Conservation (phyloP, 2,329 filamentous ascomycete genomes). For the Aspergillus flavus region DNA sequence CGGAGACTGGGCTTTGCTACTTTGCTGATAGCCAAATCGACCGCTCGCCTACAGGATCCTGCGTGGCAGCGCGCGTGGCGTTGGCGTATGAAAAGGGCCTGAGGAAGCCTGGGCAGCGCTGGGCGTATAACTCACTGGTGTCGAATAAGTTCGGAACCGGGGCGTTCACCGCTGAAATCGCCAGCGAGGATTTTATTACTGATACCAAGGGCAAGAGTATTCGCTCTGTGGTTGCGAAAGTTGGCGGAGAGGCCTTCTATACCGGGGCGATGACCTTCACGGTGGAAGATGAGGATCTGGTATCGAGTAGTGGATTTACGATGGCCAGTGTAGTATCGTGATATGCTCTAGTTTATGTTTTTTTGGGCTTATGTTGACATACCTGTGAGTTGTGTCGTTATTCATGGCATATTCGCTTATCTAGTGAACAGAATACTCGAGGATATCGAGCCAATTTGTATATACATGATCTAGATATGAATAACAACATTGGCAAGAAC, state of each 20-base stretch:
- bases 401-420: not conserved
- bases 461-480: not conserved
- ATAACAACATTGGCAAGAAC: not conserved
- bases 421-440: not conserved
- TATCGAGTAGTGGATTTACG: constrained; percentile 24
- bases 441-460: not conserved
- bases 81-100: constrained; percentile 36
- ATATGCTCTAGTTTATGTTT: no score
- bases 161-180: constrained; percentile 29
- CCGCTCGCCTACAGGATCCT: constrained; percentile 43
- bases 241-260: constrained; percentile 38
- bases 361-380: not conserved
- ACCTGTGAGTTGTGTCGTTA: not conserved
- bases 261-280: constrained; percentile 33
- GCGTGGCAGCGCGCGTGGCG: constrained; percentile 41
- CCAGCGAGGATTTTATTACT: constrained; percentile 14
- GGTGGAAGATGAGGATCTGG: constrained; percentile 33
- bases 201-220: not conserved
- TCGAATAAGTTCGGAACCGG: constrained; percentile 31
- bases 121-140: constrained; percentile 42
- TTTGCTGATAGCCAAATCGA: constrained; percentile 54
- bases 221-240: constrained; percentile 27
- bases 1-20: constrained; percentile 49
- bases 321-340: constrained; percentile 13
- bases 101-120: constrained; percentile 24